phyloP scores from a whole-genome alignment of 306 rosid species.

The Phaseolus lunatus region DNA sequence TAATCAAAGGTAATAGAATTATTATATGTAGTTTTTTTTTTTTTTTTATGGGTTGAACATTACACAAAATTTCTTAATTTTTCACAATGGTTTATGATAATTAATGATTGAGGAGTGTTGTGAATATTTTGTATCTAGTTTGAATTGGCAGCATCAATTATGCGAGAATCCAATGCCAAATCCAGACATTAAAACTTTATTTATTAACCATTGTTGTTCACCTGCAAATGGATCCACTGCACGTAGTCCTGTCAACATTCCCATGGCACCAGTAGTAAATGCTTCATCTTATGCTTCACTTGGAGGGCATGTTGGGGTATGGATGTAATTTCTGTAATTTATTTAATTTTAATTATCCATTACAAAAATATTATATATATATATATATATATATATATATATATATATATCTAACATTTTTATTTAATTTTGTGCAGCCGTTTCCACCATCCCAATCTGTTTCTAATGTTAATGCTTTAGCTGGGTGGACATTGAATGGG shows the following conservation, averaged over 20 bases:
- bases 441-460: conserved; percentile 47
- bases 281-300: conserved; percentile 61
- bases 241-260: conserved; percentile 57
- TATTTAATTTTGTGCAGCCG: conserved; percentile 48
- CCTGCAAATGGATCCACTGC: conserved; percentile 58
- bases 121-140: conserved; percentile 52
- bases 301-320: conserved; percentile 56
- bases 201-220: conserved; percentile 70
- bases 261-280: conserved; percentile 57
- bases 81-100: not conserved
- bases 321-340: conserved; percentile 15
- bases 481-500: conserved; percentile 55
- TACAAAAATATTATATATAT: not conserved
- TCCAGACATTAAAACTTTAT: conserved; percentile 72
- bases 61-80: not conserved
- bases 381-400: conserved; percentile 19
- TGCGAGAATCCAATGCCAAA: conserved; percentile 66
- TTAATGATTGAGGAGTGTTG: not conserved
- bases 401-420: not conserved
- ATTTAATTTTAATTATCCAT: conserved; percentile 45
- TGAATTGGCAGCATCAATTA: conserved; percentile 89
- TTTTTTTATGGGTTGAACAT: not conserved
- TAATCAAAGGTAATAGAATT: conserved; percentile 72
- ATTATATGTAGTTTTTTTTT: not conserved
- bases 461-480: conserved; percentile 53